Conservation (phyloP, 2,329 filamentous ascomycete species). For the Samsoniella hepiali region DNA sequence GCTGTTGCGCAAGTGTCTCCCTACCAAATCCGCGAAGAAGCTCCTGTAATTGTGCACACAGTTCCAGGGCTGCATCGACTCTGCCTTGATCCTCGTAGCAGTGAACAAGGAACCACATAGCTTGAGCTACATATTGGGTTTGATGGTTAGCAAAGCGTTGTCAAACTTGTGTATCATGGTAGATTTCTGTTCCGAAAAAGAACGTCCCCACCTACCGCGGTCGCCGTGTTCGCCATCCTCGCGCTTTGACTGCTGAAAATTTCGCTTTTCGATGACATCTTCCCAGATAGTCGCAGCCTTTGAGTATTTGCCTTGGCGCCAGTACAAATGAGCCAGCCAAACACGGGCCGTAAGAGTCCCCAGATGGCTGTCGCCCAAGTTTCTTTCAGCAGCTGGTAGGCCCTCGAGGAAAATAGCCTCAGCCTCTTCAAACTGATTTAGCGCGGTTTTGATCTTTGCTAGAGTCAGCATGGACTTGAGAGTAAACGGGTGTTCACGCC, state of each 20-base stretch:
- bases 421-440: constrained; percentile 7
- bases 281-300: constrained; percentile 8
- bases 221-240: constrained; percentile 7
- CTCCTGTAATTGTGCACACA: background rate
- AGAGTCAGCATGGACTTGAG: constrained; percentile 9
- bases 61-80: background rate
- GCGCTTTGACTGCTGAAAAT: constrained; percentile 5
- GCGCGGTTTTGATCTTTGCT: constrained; percentile 7
- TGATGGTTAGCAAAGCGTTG: background rate
- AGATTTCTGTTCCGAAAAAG: background rate
- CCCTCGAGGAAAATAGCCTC: constrained; percentile 9
- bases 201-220: background rate
- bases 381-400: background rate
- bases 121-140: background rate
- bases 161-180: background rate
- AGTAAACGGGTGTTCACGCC: constrained; percentile 11
- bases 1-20: background rate
- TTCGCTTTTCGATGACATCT: constrained; percentile 6
- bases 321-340: constrained; percentile 8
- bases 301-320: constrained; percentile 1
- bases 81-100: constrained; percentile 13
- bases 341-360: constrained; percentile 1
- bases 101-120: constrained; percentile 10
- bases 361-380: constrained; percentile 6
- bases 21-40: constrained; percentile 5